A percentile compares a stretch with the other conserved stretches of the same genome.
Evolutionary conservation across 1,139 yeast species (phyloP).

Genomic region (Scheffersomyces titani): DNA sequence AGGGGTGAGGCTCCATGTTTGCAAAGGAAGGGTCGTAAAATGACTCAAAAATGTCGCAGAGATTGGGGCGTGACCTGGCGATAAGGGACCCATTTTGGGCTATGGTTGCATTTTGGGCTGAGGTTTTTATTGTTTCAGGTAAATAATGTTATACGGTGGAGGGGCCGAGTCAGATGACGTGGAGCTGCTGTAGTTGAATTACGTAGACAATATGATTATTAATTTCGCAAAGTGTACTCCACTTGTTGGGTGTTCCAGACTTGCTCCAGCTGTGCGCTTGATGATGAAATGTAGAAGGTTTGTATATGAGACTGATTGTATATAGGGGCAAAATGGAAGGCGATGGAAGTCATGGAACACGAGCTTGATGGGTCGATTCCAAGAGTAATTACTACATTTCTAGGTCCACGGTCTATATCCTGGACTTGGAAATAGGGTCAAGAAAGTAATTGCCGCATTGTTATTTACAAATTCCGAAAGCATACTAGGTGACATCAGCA

Average conservation of each 20-base stretch:
- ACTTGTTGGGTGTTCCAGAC: not conserved
- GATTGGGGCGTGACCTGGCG: not conserved
- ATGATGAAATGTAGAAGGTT: not conserved
- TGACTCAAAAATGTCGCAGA: not conserved
- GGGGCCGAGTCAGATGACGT: not conserved
- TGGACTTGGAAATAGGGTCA: no score
- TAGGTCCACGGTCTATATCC: no score
- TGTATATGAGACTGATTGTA: not conserved
- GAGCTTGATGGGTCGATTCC: not conserved
- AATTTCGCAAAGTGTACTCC: no score
- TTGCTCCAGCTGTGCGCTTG: not conserved
- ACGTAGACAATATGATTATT: not conserved
- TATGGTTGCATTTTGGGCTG: not conserved
- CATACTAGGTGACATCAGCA: not conserved
- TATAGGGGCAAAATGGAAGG: not conserved
- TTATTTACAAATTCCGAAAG: not conserved
- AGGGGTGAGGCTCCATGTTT: not conserved
- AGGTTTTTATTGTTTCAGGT: not conserved
- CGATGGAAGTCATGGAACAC: not conserved
- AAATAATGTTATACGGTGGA: no score
- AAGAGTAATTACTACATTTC: not conserved
- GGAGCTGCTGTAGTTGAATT: not conserved
- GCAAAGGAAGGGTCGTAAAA: not conserved
- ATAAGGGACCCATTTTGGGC: not conserved
- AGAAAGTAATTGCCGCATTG: not conserved